A percentile compares a stretch with the other conserved stretches of the same genome.
Evolutionary conservation across 2,329 filamentous ascomycete species (phyloP).

Genomic region (Claviceps africana): DNA sequence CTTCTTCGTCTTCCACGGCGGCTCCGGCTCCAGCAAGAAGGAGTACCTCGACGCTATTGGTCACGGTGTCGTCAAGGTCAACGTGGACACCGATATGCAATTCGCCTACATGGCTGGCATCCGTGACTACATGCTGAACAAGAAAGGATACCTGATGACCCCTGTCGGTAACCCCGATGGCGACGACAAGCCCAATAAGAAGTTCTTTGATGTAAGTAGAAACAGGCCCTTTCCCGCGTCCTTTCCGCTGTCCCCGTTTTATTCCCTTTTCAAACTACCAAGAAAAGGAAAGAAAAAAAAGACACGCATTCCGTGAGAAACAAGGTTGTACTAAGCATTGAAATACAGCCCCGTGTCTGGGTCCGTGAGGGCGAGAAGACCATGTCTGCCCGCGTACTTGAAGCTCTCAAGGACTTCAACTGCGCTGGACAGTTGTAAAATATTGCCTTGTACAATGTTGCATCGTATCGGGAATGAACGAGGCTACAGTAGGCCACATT

Average conservation of each 20-base stretch:
- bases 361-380: slow-evolving; percentile 95
- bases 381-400: slow-evolving; percentile 69
- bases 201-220: slow-evolving; percentile 52
- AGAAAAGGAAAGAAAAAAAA: neutral
- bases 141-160: slow-evolving; percentile 84
- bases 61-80: slow-evolving; percentile 98
- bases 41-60: slow-evolving; percentile 82
- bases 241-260: neutral
- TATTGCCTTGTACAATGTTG: neutral
- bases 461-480: neutral
- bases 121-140: slow-evolving; percentile 84
- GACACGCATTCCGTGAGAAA: neutral
- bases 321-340: neutral
- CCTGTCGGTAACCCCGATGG: slow-evolving; percentile 93
- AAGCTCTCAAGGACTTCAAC: slow-evolving; percentile 87
- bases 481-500: neutral
- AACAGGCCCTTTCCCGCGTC: neutral
- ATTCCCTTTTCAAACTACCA: neutral
- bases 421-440: slow-evolving; percentile 20
- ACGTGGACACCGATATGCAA: slow-evolving; percentile 96
- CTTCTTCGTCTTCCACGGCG: slow-evolving; percentile 99
- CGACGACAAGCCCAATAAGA: slow-evolving; percentile 98
- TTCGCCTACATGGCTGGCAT: slow-evolving; percentile 86
- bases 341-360: slow-evolving; percentile 68
- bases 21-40: slow-evolving; percentile 77